Percentiles rank a stretch among this genome's conserved stretches.
Evolutionary conservation across 1,284 basidiomycete species (phyloP).

Genomic region (Cutaneotrichosporon cavernicola): DNA sequence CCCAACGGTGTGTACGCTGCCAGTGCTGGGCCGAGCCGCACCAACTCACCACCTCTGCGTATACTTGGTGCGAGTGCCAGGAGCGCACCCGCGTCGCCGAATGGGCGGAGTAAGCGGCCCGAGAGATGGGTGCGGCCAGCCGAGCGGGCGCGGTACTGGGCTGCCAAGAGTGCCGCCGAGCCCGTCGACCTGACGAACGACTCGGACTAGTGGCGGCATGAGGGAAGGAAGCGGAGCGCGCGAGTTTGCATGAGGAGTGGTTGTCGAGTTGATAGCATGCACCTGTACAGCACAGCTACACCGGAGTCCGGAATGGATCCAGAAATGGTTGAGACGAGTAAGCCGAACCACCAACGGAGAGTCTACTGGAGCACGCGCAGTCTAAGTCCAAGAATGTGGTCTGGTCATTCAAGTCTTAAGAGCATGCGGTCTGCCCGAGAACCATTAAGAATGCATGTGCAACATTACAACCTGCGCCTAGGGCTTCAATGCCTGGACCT

Average conservation of each 20-base stretch:
- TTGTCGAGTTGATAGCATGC: not conserved
- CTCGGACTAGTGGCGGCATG: not conserved
- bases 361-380: too few species aligned
- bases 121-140: constrained; percentile 3
- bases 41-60: constrained; percentile 2
- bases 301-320: too few species aligned
- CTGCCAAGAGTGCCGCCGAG: constrained; percentile 1
- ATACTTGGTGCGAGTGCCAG: not conserved
- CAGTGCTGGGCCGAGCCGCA: constrained; percentile 6
- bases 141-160: constrained; percentile 8
- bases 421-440: too few species aligned
- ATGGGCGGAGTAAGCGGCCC: not conserved
- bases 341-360: too few species aligned
- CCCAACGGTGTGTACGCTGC: not conserved
- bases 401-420: too few species aligned
- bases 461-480: not conserved
- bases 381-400: too few species aligned
- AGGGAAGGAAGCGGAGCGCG: not conserved
- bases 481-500: constrained; percentile 29
- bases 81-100: constrained; percentile 5
- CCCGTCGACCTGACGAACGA: not conserved
- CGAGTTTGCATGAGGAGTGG: not conserved
- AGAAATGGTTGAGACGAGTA: too few species aligned
- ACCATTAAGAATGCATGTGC: constrained; percentile 6
- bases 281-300: too few species aligned